Evolutionary conservation across 768 basidiomycete genomes (phyloP).

Genomic region (Tylopilus intermedius): DNA sequence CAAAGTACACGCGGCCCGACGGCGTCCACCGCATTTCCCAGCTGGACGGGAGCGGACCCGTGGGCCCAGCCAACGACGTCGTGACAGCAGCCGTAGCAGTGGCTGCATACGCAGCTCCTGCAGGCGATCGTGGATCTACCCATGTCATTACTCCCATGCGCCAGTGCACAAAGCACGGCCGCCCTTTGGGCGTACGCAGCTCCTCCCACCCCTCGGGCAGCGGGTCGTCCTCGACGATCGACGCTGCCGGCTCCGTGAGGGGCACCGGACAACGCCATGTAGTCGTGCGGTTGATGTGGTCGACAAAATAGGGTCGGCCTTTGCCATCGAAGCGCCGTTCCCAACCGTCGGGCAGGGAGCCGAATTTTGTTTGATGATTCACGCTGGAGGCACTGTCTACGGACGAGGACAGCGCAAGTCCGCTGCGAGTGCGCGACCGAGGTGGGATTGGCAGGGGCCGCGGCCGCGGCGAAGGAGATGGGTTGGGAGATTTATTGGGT

Average conservation of each 20-base stretch:
- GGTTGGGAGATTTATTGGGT: background rate
- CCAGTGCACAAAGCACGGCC: background rate
- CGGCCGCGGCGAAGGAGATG: background rate
- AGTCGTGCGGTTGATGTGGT: conserved; percentile 13
- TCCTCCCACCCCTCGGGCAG: conserved; percentile 85
- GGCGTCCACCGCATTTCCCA: background rate
- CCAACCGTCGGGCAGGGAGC: background rate
- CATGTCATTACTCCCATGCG: background rate
- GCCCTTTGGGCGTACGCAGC: background rate
- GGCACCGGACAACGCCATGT: background rate
- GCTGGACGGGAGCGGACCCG: background rate
- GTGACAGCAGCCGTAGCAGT: too few species aligned
- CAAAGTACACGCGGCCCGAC: background rate
- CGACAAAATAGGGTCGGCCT: conserved; percentile 35
- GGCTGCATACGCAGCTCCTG: background rate
- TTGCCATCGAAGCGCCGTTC: background rate
- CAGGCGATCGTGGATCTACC: background rate
- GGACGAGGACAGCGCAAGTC: background rate
- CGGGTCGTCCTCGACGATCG: conserved; percentile 50
- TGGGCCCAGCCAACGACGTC: too few species aligned
- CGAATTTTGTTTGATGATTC: background rate
- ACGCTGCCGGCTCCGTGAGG: too few species aligned
- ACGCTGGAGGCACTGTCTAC: background rate
- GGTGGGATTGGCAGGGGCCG: background rate
- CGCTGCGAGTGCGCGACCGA: background rate